Conservation (phyloP, 1,139 yeast species). For the Geotrichum histeridarum region DNA sequence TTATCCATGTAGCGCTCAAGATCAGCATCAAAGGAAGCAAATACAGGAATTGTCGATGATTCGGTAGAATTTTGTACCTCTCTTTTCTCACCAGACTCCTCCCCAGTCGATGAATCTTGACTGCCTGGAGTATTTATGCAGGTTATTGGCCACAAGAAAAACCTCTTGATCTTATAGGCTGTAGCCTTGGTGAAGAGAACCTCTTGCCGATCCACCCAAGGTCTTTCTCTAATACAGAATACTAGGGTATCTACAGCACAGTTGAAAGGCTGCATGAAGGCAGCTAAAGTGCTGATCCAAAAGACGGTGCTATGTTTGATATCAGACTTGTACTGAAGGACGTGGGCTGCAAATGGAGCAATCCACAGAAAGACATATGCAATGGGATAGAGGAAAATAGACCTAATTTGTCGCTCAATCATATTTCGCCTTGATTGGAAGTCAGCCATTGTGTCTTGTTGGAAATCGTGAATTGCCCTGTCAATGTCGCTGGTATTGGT, state of each 20-base stretch:
- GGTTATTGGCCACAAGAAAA: not conserved
- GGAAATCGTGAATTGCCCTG: slow-evolving; percentile 37
- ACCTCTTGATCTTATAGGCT: not conserved
- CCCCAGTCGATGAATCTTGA: not conserved
- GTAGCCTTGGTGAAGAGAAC: slow-evolving; percentile 18
- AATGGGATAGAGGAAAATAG: slow-evolving; percentile 77
- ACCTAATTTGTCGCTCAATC: slow-evolving; percentile 72
- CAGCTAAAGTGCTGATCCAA: slow-evolving; percentile 64
- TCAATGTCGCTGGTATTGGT: slow-evolving; percentile 5
- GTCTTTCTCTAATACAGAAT: slow-evolving; percentile 70
- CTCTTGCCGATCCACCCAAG: slow-evolving; percentile 45
- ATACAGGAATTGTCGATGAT: not conserved
- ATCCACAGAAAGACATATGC: slow-evolving; percentile 78
- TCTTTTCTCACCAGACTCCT: too few relatives aligned
- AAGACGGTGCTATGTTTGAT: slow-evolving; percentile 42
- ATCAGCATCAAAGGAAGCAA: slow-evolving; percentile 1
- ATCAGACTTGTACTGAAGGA: slow-evolving; percentile 46
- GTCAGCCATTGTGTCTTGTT: slow-evolving; percentile 53
- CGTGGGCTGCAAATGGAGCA: slow-evolving; percentile 72
- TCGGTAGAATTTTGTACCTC: too few relatives aligned
- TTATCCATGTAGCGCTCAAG: not conserved
- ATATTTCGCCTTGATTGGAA: slow-evolving; percentile 57
- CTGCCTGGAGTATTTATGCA: not conserved
- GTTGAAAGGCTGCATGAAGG: slow-evolving; percentile 75
- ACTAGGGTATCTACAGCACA: slow-evolving; percentile 74